Percentiles rank a stretch among this genome's conserved stretches.
phyloP scores from a whole-genome alignment of 1,139 yeast species.

The Taphrina confusa region DNA sequence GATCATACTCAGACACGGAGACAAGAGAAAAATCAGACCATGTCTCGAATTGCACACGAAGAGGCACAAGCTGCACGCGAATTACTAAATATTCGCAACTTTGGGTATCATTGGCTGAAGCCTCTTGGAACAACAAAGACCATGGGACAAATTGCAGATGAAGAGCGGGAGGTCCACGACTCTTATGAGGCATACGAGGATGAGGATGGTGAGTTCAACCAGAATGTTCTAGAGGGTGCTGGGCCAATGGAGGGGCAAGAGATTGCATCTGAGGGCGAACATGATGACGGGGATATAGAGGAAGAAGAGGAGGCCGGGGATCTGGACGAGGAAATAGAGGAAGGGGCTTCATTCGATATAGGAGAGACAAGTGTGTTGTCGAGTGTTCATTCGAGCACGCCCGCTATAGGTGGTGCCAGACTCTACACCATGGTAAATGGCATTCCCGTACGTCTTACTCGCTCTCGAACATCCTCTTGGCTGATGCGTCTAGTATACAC shows the following conservation, averaged over 20 bases:
- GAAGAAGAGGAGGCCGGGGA: slow-evolving; percentile 14
- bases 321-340: slow-evolving; percentile 18
- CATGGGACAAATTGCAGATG: slow-evolving; percentile 22
- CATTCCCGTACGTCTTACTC: neutral
- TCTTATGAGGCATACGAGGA: slow-evolving; percentile 14
- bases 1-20: neutral
- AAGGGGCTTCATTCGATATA: slow-evolving; percentile 13
- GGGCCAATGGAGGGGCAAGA: slow-evolving; percentile 2
- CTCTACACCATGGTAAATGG: neutral
- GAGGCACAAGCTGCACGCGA: slow-evolving; percentile 6
- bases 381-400: slow-evolving; percentile 1
- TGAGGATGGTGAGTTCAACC: slow-evolving; percentile 17
- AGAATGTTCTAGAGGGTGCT: neutral
- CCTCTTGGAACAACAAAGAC: slow-evolving; percentile 16
- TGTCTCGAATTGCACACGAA: neutral
- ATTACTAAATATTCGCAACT: slow-evolving; percentile 10
- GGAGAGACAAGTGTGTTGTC: slow-evolving; percentile 2
- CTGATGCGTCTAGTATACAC: neutral
- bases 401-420: neutral
- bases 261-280: neutral
- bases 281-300: neutral
- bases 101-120: slow-evolving; percentile 23
- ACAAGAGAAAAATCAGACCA: neutral
- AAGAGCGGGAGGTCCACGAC: slow-evolving; percentile 8
- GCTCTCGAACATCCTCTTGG: too few relatives aligned